Evolutionary conservation across 192 early-diverging fungal species (phyloP).

Genomic region (Allomyces macrogynus): DNA sequence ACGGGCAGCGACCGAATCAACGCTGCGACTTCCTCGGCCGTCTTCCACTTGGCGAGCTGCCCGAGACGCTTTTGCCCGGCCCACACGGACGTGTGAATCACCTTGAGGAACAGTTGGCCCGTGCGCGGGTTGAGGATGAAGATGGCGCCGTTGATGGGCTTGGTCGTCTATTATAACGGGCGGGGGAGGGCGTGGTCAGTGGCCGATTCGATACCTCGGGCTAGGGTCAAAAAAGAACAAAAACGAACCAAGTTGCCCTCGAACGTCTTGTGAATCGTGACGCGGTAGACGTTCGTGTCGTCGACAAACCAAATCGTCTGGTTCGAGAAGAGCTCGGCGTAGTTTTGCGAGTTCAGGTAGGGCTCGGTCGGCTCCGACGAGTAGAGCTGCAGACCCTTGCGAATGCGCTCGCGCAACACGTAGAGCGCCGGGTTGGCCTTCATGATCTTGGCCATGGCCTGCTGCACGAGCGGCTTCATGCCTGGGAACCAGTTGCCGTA

Average conservation of each 20-base stretch:
- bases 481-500: slow-evolving; percentile 99
- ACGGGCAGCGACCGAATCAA: slow-evolving; percentile 94
- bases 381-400: slow-evolving; percentile 96
- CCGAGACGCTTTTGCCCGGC: slow-evolving; percentile 97
- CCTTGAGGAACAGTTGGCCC: slow-evolving; percentile 95
- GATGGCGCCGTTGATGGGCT: slow-evolving; percentile 97
- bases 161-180: slow-evolving; percentile 37
- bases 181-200: too few relatives aligned
- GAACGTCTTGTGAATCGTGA: slow-evolving; percentile 98
- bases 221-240: background rate
- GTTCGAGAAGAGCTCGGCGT: slow-evolving; percentile 91
- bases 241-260: slow-evolving; percentile 69
- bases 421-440: slow-evolving; percentile 96
- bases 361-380: slow-evolving; percentile 97
- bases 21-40: slow-evolving; percentile 97
- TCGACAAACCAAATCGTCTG: slow-evolving; percentile 99
- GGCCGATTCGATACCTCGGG: slow-evolving; percentile 1
- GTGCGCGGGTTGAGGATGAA: slow-evolving; percentile 98
- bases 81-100: slow-evolving; percentile 99
- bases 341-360: slow-evolving; percentile 83
- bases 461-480: slow-evolving; percentile 92
- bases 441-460: slow-evolving; percentile 98
- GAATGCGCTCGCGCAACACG: slow-evolving; percentile 91
- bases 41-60: slow-evolving; percentile 99
- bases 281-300: slow-evolving; percentile 98